Evolutionary conservation across 2,329 filamentous ascomycete genomes (phyloP).

Genomic region (Lecanicillium sp.): DNA sequence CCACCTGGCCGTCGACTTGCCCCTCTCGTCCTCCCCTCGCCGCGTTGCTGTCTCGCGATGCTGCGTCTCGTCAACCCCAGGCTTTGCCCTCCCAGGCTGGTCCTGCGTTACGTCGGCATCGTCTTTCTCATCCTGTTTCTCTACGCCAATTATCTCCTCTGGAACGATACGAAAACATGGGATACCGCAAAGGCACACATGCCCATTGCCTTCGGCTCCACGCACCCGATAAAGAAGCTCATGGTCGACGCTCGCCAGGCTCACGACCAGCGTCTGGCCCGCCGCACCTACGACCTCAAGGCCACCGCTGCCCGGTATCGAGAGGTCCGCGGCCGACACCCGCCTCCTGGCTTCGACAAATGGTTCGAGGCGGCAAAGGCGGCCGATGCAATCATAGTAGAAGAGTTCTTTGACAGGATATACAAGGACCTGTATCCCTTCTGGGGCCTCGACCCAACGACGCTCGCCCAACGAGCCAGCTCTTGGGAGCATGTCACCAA

Average conservation of each 20-base stretch:
- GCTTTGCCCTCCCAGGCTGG: conserved; percentile 19
- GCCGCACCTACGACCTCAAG: conserved; percentile 38
- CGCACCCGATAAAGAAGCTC: conserved; percentile 43
- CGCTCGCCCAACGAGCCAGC: conserved; percentile 29
- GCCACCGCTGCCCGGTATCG: conserved; percentile 49
- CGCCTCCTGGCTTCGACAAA: conserved; percentile 53
- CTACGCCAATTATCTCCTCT: conserved; percentile 23
- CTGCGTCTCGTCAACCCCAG: neutral
- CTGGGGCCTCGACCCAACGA: conserved; percentile 43
- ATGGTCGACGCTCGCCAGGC: conserved; percentile 35
- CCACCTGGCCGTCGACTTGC: no score
- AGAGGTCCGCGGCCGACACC: conserved; percentile 46
- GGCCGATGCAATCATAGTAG: conserved; percentile 46
- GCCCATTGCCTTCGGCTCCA: conserved; percentile 15
- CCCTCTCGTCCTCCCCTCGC: neutral
- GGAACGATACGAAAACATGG: conserved; percentile 19
- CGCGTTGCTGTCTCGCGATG: neutral
- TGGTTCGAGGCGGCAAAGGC: conserved; percentile 49
- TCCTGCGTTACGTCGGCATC: conserved; percentile 20
- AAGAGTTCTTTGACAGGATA: conserved; percentile 57
- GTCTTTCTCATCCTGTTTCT: conserved; percentile 15
- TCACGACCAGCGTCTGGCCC: conserved; percentile 32
- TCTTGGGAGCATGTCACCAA: conserved; percentile 37
- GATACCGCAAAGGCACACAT: conserved; percentile 12
- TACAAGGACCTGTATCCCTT: conserved; percentile 54